Evolutionary conservation across 2,329 filamentous ascomycete species (phyloP).

Genomic region (Fusarium odoratissimum): DNA sequence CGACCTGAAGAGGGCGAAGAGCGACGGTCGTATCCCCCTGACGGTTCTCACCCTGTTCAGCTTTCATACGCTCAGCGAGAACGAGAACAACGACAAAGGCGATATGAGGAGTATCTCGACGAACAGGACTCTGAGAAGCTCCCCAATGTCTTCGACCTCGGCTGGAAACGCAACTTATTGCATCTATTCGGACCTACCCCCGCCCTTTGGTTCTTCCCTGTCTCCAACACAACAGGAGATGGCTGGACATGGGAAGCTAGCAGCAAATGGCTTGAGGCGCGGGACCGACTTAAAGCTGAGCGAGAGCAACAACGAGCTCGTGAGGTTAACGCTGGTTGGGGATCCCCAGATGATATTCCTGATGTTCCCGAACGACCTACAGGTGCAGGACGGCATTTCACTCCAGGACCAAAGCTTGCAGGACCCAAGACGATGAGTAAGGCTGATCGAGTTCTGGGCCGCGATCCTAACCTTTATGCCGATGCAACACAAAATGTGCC

Average conservation of each 20-base stretch:
- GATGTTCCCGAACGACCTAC: constrained; percentile 40
- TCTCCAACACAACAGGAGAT: constrained; percentile 88
- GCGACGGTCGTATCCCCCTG: constrained; percentile 47
- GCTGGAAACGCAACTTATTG: constrained; percentile 79
- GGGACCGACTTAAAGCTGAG: constrained; percentile 70
- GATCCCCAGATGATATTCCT: constrained; percentile 51
- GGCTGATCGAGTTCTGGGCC: constrained; percentile 68
- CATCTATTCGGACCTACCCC: constrained; percentile 84
- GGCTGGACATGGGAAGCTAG: constrained; percentile 96
- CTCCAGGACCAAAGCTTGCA: constrained; percentile 35
- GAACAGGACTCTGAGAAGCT: constrained; percentile 89
- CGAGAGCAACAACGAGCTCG: constrained; percentile 70
- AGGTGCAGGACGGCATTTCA: constrained; percentile 51
- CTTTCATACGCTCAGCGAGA: constrained; percentile 67
- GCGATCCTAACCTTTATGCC: constrained; percentile 66
- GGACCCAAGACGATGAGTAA: constrained; percentile 60
- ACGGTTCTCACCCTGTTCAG: constrained; percentile 55
- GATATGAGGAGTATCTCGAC: constrained; percentile 81
- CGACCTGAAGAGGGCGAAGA: constrained; percentile 85
- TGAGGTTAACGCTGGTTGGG: constrained; percentile 77
- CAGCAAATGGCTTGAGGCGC: constrained; percentile 78
- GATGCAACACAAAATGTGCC: constrained; percentile 59
- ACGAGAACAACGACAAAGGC: constrained; percentile 63
- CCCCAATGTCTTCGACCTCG: constrained; percentile 93
- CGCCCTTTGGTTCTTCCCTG: constrained; percentile 80